Percentiles rank a stretch among this genome's conserved stretches.
Conservation (phyloP, 2,329 filamentous ascomycete species). For the Botryotinia calthae region DNA sequence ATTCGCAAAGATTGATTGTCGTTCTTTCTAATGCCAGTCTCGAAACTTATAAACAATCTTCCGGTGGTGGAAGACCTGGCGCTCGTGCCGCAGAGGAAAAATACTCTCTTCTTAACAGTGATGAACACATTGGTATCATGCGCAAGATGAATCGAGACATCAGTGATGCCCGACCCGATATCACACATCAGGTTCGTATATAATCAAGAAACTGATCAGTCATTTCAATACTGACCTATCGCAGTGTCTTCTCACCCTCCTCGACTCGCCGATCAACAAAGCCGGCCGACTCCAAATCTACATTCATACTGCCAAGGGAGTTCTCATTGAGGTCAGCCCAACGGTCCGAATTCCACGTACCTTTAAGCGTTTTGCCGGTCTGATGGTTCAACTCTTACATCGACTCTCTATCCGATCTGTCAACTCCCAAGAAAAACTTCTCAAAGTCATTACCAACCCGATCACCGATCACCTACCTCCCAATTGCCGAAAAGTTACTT, state of each 20-base stretch:
- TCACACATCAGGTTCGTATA: constrained; percentile 86
- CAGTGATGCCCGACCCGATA: constrained; percentile 94
- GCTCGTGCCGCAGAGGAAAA: constrained; percentile 72
- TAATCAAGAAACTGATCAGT: constrained; percentile 28
- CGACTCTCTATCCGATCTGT: constrained; percentile 93
- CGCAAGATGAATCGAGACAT: constrained; percentile 99
- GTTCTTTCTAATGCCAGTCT: constrained; percentile 96
- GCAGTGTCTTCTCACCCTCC: constrained; percentile 91
- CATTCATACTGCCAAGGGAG: constrained; percentile 95
- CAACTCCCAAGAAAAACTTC: constrained; percentile 93
- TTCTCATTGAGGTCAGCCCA: constrained; percentile 97
- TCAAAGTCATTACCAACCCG: constrained; percentile 96
- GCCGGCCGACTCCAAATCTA: constrained; percentile 96
- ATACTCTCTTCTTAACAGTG: constrained; percentile 95
- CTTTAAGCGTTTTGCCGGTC: constrained; percentile 96
- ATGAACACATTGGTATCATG: constrained; percentile 99
- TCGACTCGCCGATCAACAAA: constrained; percentile 98
- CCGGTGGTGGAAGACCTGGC: constrained; percentile 63
- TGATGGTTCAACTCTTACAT: constrained; percentile 98
- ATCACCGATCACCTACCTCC: constrained; percentile 95
- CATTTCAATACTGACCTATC: constrained; percentile 27
- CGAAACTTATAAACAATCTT: constrained; percentile 92
- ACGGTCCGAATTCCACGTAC: constrained; percentile 96
- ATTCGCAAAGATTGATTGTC: constrained; percentile 87
- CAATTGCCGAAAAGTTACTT: constrained; percentile 95